Conservation (phyloP, 768 basidiomycete species). For the Tricholoma hemisulphureum region DNA sequence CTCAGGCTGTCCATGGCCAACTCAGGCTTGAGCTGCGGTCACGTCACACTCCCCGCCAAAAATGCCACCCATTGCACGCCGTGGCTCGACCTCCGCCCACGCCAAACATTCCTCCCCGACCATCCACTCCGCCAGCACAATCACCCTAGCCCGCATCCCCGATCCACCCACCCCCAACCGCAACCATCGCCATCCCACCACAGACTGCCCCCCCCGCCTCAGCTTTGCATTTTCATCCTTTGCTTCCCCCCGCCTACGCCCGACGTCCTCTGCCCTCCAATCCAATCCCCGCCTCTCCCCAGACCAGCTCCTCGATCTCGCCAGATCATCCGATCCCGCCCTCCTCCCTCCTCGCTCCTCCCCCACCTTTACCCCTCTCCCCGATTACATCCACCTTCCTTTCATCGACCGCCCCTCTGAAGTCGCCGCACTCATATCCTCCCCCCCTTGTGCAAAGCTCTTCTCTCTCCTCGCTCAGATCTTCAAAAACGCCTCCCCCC, state of each 20-base stretch:
- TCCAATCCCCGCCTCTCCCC: conserved; percentile 57
- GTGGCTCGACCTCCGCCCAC: too few species aligned
- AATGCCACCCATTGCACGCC: too few species aligned
- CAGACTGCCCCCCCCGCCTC: conserved; percentile 21
- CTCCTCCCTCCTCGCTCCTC: conserved; percentile 15
- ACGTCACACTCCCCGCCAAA: too few species aligned
- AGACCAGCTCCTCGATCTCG: conserved; percentile 75
- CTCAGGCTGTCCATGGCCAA: conserved; percentile 44
- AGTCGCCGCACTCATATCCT: conserved; percentile 64
- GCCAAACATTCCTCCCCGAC: too few species aligned
- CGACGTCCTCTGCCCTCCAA: conserved; percentile 32
- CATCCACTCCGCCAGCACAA: too few species aligned
- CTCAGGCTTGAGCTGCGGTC: too few species aligned
- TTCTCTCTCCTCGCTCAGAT: conserved; percentile 74
- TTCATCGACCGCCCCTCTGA: conserved; percentile 83
- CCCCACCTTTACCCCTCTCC: conserved; percentile 69
- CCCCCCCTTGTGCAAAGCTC: conserved; percentile 64
- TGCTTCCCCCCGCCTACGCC: conserved; percentile 42
- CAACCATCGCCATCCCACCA: conserved; percentile 22
- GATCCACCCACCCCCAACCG: conserved; percentile 8
- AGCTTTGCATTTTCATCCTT: conserved; percentile 70
- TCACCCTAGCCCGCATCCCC: too few species aligned
- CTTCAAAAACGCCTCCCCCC: conserved; percentile 37
- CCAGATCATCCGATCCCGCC: conserved; percentile 50
- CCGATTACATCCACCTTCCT: conserved; percentile 76